Base-by-base conservation (phyloP, 768 basidiomycete species). In the Mycena vulgaris region DNA sequence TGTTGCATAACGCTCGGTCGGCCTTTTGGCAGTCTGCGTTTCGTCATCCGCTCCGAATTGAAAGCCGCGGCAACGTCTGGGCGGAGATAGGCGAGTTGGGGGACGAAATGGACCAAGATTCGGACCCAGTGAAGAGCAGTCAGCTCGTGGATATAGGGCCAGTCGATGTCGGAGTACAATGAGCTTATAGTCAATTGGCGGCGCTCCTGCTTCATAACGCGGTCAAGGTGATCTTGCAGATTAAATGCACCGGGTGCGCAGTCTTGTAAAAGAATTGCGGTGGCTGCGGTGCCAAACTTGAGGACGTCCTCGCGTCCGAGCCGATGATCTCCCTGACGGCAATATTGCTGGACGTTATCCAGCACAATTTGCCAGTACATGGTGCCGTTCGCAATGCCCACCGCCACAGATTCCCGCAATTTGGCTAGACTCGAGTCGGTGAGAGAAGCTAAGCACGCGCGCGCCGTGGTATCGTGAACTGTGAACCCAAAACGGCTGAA, bases 221-320 rank as follows among this genome's bases (percentile, higher is more conserved):
- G 69, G 17, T 61, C 59, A 16, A 61, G 35, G 59, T 57, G 56
- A 57, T 57, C 56, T 16, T 57, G 56, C 6, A 57, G 37, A 28
- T 57, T 28, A 25, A 57, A 57, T 0, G 75, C 75, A 5, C 64
- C 67, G 21, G 73, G 69, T 28, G 72, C 70, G 59, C 62, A 74
- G 56, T 77, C 70, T 1, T 72, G 59, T 1, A 70, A 63, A 5
- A 62, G 25, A 8, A 49, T 62, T 39, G 70, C 70, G 2, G 74
- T 76, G 19, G 66, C 77, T 8, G 78, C 74, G 71, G 69, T 5
- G n/a, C 77, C 76, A 28, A 77, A 69, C 21, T 74, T 75, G 57
- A 79, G 68, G 5, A 75, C n/a, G 47, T 65, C 63, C 23, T 55
- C 7, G 8, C 63, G 52, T 14, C 63, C 63, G 25, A 76, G 40